Evolutionary conservation across 228 moss, liverwort and hornwort genomes (phyloP), one percentile per base, ranked within the genome.

Genomic region (Sphagnum magellanicum): DNA sequence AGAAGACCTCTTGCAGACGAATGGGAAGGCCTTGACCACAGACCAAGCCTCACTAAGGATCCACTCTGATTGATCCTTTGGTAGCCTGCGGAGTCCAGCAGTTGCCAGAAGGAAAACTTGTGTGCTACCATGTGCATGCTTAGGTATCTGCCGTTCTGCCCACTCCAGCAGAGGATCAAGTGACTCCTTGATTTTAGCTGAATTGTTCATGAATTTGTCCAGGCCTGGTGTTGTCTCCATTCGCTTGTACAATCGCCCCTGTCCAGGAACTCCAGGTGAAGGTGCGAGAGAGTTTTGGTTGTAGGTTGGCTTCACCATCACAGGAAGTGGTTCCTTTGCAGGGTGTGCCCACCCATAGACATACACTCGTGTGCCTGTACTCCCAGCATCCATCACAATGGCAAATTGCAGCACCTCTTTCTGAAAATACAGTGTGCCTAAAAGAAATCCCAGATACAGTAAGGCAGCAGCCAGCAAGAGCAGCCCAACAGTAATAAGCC

Each of bases 161-260:
- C 97, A 98, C 49, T 86, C 82, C 51, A 98, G 61, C 9, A 98
- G 77, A 5, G 97, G 97, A 7, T 72, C 53, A 47, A 98, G 74
- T 4, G 93, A 91, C 48, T 68, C n/a, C 72, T 75, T 78, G 10
- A 98, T 90, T 61, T 93, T 93, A 1, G 87, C 78, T 63, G 73
- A 79, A 65, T 98, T 98, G 11, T 66, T 87, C 60, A 83, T 80
- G 0, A 98, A 78, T 66, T 98, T 93, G 71, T 98, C 91, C 59
- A 98, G 70, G 0, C 93, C 93, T 5, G 97, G 97, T 67, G 88
- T 90, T 46, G 97, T 98, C 79, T 98, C 97, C 81, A 98, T 91
- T 51, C 97, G 93, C 67, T 91, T 98, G 62, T 93, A 93, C 50
- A 91, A 70, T 15, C 97, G 85, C 68, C 82, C 77, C 77, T 79